Evolutionary conservation across 805 yeast species (phyloP), one percentile per base, ranked within the genome.

Genomic region (Kodamaea neixiangensis): DNA sequence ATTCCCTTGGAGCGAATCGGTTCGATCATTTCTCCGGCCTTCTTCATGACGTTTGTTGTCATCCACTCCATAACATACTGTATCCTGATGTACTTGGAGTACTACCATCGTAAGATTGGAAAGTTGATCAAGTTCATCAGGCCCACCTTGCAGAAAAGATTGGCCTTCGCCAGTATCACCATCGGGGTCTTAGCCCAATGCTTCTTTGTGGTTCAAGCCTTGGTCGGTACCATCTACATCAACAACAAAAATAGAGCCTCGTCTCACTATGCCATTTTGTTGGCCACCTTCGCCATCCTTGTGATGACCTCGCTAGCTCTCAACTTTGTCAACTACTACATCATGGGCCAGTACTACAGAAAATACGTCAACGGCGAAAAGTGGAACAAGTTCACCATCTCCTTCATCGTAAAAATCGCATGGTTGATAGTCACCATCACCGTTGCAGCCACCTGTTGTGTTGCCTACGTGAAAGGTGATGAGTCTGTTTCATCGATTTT

Each of bases 351-450:
- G 47, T 64, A 63, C 51, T 63, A 61, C 52, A 54, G 54, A n/a
- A 59, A 61, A 46, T 64, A 62, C 45, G 68, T 63, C 39, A 64
- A 64, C 44, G 66, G 68, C 2, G 66, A 63, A 38, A 57, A 52
- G 45, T 64, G 66, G 66, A 64, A 64, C 53, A 64, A 64, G 46
- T 64, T 64, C 54, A 64, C 64, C 44, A 62, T 60, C 47, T 62
- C 66, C 5, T 64, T 64, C 48, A 53, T 61, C 43, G 18, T 64
- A 29, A 64, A 64, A 45, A 58, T 61, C 38, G 46, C 47, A 42
- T 64, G 68, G 68, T 58, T 63, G 52, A 13, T 53, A 3, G 63
- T 60, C 1, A 60, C 66, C 17, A 54, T 61, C 19, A 40, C 54
- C 2, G 51, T 60, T n/a, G 65, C 65, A 5, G 52, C 58, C 14